Evolutionary conservation across 139 green algal genomes (phyloP), one percentile per base, ranked within the genome.

Genomic region (Klebsormidium nitens): DNA sequence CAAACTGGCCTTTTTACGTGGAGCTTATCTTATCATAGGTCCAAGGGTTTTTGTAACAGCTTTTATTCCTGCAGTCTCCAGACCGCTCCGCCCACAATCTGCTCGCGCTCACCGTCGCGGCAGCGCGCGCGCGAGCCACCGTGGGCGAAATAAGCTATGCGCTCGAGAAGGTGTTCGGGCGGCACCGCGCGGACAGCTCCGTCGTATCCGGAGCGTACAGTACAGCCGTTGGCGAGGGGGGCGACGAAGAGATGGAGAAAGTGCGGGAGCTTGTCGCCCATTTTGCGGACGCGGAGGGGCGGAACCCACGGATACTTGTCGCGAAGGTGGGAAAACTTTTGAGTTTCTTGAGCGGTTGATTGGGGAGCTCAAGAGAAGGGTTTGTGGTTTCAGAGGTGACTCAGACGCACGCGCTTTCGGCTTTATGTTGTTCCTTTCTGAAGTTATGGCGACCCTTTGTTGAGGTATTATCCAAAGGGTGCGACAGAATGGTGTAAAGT

Each of bases 61-160:
- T 52, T n/a, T n/a, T n/a, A n/a, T n/a, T n/a, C n/a, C 44, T 19
- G 44, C 44, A 52, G 44, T 52, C 44, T 28, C 17, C 19, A 19
- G 52, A 19, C 52, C 26, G 52, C n/a, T n/a, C n/a, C n/a, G n/a
- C n/a, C n/a, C 35, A 31, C 31, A 90, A 90, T 52, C 60, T 90
- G 55, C 40, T 90, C 70, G 66, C 65, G 26, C 76, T 90, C 11
- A 74, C 78, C 1, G 80, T 90, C 26, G 31, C 66, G 40, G 83
- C 85, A 36, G 85, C 85, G 5, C 52, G 77, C 2, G 72, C 49
- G 36, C 74, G 85, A 29, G 81, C 72, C 39, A 90, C 85, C 2
- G 65, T 90, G 38, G 85, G 85, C 6, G 85, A 90, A 68, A 90
- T 90, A 55, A 76, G 69, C 32, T 29, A 76, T 3, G 85, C 85